Percentiles rank a stretch among this genome's conserved stretches.
phyloP scores from a whole-genome alignment of 2,329 filamentous ascomycete genomes.

The Pochonia chlamydosporia region DNA sequence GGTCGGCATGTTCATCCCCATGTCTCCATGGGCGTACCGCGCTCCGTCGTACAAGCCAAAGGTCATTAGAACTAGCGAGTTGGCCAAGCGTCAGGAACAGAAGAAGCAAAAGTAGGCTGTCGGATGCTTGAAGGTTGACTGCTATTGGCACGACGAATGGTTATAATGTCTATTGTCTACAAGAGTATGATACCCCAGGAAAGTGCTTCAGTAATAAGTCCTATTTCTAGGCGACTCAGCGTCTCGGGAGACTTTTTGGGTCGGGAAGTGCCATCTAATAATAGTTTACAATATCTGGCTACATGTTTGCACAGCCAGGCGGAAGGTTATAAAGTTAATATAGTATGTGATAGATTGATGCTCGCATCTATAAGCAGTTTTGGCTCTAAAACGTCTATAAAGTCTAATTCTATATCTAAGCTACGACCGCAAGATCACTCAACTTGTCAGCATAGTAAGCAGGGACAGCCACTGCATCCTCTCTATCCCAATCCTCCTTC shows the following conservation, averaged over 20 bases:
- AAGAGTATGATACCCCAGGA: background rate
- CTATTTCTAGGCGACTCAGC: no score
- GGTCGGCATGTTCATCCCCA: conserved; percentile 80
- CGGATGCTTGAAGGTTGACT: no score
- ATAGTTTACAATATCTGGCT: background rate
- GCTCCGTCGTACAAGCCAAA: conserved; percentile 33
- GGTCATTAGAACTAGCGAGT: conserved; percentile 45
- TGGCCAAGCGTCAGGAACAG: conserved; percentile 38
- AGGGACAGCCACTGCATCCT: conserved; percentile 64
- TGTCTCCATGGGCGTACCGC: conserved; percentile 36
- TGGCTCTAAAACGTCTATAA: conserved; percentile 1
- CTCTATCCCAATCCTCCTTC: conserved; percentile 74
- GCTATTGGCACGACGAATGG: background rate
- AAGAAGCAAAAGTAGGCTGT: conserved; percentile 25
- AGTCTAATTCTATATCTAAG: conserved; percentile 11
- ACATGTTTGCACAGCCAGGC: no score
- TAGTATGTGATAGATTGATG: background rate
- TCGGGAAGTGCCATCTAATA: background rate
- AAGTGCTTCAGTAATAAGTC: no score
- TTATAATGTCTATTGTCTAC: background rate
- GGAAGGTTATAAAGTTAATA: no score
- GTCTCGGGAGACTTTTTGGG: no score
- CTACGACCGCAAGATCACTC: conserved; percentile 57
- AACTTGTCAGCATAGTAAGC: conserved; percentile 79
- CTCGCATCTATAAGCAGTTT: background rate